Conservation (phyloP, 1,139 yeast species). For the Debaryomycetaceae sp. region DNA sequence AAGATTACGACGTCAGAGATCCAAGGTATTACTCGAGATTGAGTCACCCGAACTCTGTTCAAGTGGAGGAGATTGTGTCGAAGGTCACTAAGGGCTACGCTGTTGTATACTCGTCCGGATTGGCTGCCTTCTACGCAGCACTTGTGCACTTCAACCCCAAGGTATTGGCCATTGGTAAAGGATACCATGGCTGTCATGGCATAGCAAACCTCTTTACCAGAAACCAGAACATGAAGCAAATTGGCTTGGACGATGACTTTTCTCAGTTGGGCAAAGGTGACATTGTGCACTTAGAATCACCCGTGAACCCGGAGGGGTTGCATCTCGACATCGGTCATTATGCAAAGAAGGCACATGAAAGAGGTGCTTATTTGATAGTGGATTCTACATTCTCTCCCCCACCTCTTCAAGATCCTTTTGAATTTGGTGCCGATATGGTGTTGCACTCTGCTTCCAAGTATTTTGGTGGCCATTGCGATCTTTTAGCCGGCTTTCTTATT, state of each 20-base stretch:
- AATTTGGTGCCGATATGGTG: conserved; percentile 75
- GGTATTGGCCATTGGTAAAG: conserved; percentile 68
- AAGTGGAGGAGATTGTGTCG: conserved; percentile 66
- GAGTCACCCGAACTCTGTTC: conserved; percentile 66
- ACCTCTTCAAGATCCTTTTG: conserved; percentile 78
- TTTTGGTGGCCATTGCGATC: conserved; percentile 93
- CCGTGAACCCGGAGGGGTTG: conserved; percentile 80
- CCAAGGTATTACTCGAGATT: conserved; percentile 59
- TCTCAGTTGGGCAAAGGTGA: conserved; percentile 61
- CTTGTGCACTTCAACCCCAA: conserved; percentile 72
- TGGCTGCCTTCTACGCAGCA: conserved; percentile 77
- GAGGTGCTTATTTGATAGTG: conserved; percentile 65
- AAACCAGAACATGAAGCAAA: conserved; percentile 53
- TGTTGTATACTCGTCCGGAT: conserved; percentile 67
- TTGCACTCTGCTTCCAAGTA: conserved; percentile 91
- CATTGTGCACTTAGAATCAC: conserved; percentile 79
- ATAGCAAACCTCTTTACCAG: conserved; percentile 62
- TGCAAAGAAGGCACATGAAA: conserved; percentile 64
- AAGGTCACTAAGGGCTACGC: conserved; percentile 54
- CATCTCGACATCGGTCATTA: conserved; percentile 60
- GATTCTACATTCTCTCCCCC: conserved; percentile 96
- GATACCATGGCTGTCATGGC: conserved; percentile 83
- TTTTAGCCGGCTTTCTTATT: conserved; percentile 75
- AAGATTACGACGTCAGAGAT: background rate
- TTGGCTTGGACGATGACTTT: conserved; percentile 49